Evolutionary conservation across 768 basidiomycete species (phyloP), one percentile per base, ranked within the genome.

Genomic region (Pleurotus tuber-regium): DNA sequence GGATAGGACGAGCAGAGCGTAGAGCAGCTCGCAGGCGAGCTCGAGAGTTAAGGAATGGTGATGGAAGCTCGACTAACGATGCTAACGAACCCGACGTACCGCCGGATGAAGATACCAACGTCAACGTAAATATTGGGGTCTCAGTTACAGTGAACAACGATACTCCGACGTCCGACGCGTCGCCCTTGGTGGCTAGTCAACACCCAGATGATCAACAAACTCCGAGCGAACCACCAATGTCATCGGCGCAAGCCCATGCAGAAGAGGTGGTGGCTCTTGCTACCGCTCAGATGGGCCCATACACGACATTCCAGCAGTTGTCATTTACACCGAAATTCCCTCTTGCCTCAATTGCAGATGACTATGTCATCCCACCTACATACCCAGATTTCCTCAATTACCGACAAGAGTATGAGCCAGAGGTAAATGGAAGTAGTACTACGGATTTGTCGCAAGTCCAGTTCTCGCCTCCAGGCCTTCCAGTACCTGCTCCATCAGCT

Each of bases 291-390:
- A 82, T 84, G 67, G 88, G 89, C 16, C 83, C 91, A 25, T 96
- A 94, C 64, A 91, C 89, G 16, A 94, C 91, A 5, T 95, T 96
- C 71, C 93, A 94, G 62, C 92, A 96, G 69, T 72, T 96, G 12
- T 77, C 75, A 6, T 94, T 92, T 61, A 81, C 93, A 2, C 92
- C 92, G 8, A 85, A 79, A 44, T 91, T 96, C 59, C 92, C 92
- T n/a, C 74, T 94, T 49, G 87, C 88, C 23, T 80, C 87, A 0
- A 89, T 96, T 49, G 88, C 92, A 24, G 89, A 94, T 61, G 90
- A 93, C 35, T 96, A 90, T 66, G 80, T 92, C 52, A 96, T 96
- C 46, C 92, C 92, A 6, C 92, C 92, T 1, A 91, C 91, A 54
- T 96, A 96, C 67, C 79, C 84, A 10, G 76, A 83, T 35, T 91